phyloP scores from a whole-genome alignment of 768 basidiomycete species.

The Albatrellus ellisii region DNA sequence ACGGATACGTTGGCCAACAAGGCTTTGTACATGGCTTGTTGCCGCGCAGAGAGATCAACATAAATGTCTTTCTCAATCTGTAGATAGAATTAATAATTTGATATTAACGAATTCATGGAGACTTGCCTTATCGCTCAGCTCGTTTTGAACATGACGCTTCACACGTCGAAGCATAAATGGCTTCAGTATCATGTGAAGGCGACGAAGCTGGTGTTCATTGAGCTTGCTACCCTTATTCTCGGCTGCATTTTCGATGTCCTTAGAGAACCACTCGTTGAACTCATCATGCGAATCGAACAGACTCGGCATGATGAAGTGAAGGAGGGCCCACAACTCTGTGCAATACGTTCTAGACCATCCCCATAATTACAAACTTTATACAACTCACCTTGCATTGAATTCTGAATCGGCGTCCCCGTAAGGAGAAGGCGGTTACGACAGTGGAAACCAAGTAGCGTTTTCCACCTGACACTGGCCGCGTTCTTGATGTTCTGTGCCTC shows the following conservation, averaged over 20 bases:
- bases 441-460: slow-evolving; percentile 88
- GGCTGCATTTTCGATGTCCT: slow-evolving; percentile 92
- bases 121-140: slow-evolving; percentile 90
- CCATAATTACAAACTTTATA: not conserved
- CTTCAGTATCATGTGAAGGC: slow-evolving; percentile 97
- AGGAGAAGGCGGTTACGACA: slow-evolving; percentile 90
- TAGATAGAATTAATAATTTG: not conserved
- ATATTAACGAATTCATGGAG: not conserved
- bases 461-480: slow-evolving; percentile 92
- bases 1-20: slow-evolving; percentile 90
- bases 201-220: slow-evolving; percentile 89
- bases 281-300: slow-evolving; percentile 98
- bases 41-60: slow-evolving; percentile 88
- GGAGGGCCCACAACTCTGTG: slow-evolving; percentile 89
- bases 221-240: slow-evolving; percentile 86
- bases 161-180: slow-evolving; percentile 98
- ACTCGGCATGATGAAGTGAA: slow-evolving; percentile 99
- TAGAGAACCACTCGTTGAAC: slow-evolving; percentile 99
- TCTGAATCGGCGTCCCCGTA: slow-evolving; percentile 98
- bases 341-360: not conserved
- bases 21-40: slow-evolving; percentile 81
- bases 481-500: slow-evolving; percentile 99
- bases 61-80: slow-evolving; percentile 95
- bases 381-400: slow-evolving; percentile 89
- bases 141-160: slow-evolving; percentile 98